Base-by-base conservation (phyloP, 192 early-diverging fungal species). In the Dispira simplex region DNA sequence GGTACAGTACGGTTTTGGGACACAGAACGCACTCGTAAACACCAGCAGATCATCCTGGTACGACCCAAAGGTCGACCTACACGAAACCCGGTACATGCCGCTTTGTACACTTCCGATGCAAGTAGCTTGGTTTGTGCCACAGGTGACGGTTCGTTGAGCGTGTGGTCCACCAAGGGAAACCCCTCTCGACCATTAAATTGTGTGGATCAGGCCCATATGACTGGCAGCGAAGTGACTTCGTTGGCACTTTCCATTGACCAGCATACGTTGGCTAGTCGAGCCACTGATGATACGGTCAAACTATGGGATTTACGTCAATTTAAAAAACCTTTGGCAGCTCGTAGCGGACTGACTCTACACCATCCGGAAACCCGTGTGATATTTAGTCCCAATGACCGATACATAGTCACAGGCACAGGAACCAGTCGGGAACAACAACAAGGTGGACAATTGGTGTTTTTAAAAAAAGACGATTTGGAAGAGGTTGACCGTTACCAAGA, bases 231-330 rank as follows among this genome's bases (percentile, higher is more conserved):
- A 20, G 89, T 85, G 0, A 84, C 87, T 5, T 83, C 80, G 13
- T 74, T 92, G 16, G 66, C 72, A 21, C 88, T 90, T 64, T 85
- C 90, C 4, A 67, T 78, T 27, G 79, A 87, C 60, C 79, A 79
- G n/a, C 69, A 66, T 16, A 71, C 77, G 9, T 63, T 98, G 46
- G 78, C 90, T 3, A 87, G 89, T 2, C 78, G 95, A 27, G 85
- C 87, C 55, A 85, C 83, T 45, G 90, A 93, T 69, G 88, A 90
- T 62, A 86, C 87, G 8, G 83, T 98, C 26, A 95, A 95, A 77
- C 85, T 96, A 26, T 98, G 95, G 95, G 95, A 98, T 65, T 54
- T 88, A 18, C 80, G 95, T 26, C 82, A 89, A 32, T 74, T 86
- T 59, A 83, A 80, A 46, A 73, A 73, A 26, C 85, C 91, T 4